phyloP scores from a whole-genome alignment of 306 rosid species.

The Comarum palustre region DNA sequence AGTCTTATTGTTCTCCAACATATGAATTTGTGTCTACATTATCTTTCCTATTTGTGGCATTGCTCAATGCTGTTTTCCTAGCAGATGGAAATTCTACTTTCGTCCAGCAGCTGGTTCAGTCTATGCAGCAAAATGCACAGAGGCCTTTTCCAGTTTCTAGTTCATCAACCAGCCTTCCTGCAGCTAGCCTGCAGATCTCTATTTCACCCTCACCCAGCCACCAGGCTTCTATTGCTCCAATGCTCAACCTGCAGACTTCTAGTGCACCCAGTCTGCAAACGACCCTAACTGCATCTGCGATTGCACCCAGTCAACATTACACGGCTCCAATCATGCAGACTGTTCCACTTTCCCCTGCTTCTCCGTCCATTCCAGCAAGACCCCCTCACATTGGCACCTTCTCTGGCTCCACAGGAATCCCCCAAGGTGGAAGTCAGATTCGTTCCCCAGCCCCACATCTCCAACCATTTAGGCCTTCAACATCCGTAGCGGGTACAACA shows the following conservation, averaged over 20 bases:
- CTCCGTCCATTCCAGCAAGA: constrained; percentile 36
- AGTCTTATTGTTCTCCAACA: neutral
- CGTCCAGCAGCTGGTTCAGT: constrained; percentile 34
- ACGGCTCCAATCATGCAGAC: constrained; percentile 31
- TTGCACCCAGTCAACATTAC: constrained; percentile 15
- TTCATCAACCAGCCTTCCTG: constrained; percentile 26
- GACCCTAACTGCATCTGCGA: constrained; percentile 20
- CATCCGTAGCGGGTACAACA: constrained; percentile 18
- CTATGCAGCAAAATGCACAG: constrained; percentile 35
- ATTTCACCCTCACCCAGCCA: constrained; percentile 18
- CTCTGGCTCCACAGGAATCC: constrained; percentile 34
- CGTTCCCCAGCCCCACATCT: constrained; percentile 80
- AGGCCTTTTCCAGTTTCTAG: constrained; percentile 27
- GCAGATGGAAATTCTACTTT: constrained; percentile 44
- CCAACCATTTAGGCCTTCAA: constrained; percentile 50
- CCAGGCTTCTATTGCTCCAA: constrained; percentile 2
- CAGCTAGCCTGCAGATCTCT: constrained; percentile 31
- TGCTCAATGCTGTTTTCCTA: constrained; percentile 4
- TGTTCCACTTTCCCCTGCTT: constrained; percentile 25
- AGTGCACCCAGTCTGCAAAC: constrained; percentile 15
- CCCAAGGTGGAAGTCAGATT: constrained; percentile 40
- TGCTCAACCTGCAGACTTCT: constrained; percentile 30
- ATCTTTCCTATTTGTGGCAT: neutral
- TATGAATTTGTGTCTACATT: neutral
- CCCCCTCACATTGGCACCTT: constrained; percentile 39